These are phyloP conservation scores for Anthoceros angustus DNA, from an alignment of 225 moss, liverwort and hornwort species.

Conservation along the genomic window DNA sequence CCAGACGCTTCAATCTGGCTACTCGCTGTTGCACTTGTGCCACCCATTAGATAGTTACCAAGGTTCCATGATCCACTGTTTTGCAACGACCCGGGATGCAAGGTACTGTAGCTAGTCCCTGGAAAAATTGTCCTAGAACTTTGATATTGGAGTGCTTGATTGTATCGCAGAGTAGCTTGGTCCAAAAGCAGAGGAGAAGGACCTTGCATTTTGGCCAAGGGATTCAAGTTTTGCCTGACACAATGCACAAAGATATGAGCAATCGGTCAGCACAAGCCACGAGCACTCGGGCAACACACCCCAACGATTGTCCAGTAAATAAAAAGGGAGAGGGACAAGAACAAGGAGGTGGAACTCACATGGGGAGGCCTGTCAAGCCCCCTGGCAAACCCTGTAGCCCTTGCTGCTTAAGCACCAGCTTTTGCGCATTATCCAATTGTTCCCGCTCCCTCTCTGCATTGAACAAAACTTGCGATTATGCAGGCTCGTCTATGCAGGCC, in stretches of 20 bases:
- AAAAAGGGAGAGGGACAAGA: not conserved
- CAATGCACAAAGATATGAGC: not conserved
- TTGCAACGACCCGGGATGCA: not conserved
- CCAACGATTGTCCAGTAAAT: not conserved
- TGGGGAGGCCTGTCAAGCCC: not conserved
- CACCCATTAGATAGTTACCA: not conserved
- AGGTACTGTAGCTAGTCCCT: not conserved
- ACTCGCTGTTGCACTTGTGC: not conserved
- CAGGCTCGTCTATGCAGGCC: no score
- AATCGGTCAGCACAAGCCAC: not conserved
- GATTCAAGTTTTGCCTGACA: not conserved
- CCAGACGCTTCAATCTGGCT: not conserved
- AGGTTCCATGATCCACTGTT: not conserved
- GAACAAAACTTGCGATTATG: not conserved
- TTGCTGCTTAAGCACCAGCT: not conserved
- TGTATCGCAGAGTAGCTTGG: not conserved
- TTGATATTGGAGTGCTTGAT: not conserved
- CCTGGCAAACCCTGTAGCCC: not conserved
- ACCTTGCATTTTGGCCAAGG: not conserved
- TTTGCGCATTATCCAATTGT: slow-evolving; percentile 2
- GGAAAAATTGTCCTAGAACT: not conserved
- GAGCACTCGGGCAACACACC: not conserved
- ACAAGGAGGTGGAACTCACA: not conserved
- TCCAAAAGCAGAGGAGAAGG: not conserved
- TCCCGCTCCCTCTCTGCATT: slow-evolving; percentile 9